Conservation (phyloP, 768 basidiomycete genomes). For the Kondoa subrosea region DNA sequence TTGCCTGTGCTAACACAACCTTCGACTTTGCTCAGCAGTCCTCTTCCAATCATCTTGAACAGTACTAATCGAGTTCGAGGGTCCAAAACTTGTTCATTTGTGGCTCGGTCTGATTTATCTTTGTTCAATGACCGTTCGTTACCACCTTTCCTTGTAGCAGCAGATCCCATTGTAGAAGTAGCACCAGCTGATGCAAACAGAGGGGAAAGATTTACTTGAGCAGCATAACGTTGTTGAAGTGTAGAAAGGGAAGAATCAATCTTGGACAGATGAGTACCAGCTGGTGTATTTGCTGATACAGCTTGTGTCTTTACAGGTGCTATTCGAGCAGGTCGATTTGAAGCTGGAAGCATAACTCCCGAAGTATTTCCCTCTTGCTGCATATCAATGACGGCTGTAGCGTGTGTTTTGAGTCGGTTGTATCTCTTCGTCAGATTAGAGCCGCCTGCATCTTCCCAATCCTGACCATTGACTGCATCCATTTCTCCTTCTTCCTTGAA, state of each 20-base stretch:
- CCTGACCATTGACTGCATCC: background rate
- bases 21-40: constrained; percentile 72
- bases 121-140: constrained; percentile 52
- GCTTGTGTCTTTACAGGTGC: background rate
- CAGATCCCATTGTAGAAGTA: constrained; percentile 33
- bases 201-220: constrained; percentile 56
- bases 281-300: background rate
- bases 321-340: constrained; percentile 15
- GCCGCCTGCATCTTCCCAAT: constrained; percentile 31
- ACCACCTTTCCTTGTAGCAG: constrained; percentile 69
- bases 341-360: constrained; percentile 14
- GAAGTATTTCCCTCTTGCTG: constrained; percentile 9
- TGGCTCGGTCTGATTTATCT: constrained; percentile 92
- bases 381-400: constrained; percentile 39
- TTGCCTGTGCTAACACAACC: constrained; percentile 96
- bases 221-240: constrained; percentile 52
- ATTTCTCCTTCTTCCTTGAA: background rate
- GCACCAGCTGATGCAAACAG: constrained; percentile 45
- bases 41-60: constrained; percentile 89
- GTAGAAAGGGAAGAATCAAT: constrained; percentile 56
- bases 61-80: constrained; percentile 83
- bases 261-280: constrained; percentile 35
- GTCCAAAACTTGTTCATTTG: constrained; percentile 90
- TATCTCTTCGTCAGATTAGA: constrained; percentile 99
- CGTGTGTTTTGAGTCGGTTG: constrained; percentile 82